Evolutionary conservation across 306 rosid genomes (phyloP).

Genomic region (Trifolium repens): DNA sequence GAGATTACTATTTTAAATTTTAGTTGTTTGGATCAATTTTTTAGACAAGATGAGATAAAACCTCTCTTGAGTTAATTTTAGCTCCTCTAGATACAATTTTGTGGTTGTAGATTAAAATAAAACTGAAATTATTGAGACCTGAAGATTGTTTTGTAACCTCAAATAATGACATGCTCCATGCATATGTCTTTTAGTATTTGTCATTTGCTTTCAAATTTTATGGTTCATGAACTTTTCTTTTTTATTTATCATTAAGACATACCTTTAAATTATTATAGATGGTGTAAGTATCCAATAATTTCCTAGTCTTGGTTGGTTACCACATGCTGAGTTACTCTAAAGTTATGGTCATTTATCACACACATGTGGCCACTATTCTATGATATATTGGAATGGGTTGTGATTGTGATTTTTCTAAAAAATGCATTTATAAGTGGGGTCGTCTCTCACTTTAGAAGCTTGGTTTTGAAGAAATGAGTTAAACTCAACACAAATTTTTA

Average conservation of each 20-base stretch:
- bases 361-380: too few species aligned
- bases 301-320: too few species aligned
- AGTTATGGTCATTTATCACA: too few species aligned
- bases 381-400: too few species aligned
- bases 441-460: too few species aligned
- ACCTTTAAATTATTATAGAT: not conserved
- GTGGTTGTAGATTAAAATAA: not conserved
- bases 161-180: not conserved
- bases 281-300: too few species aligned
- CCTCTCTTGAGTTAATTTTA: not conserved
- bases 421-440: too few species aligned
- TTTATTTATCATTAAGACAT: not conserved
- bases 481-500: too few species aligned
- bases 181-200: constrained; percentile 22
- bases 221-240: not conserved
- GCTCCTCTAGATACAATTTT: not conserved
- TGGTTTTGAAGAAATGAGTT: too few species aligned
- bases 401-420: too few species aligned
- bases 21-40: not conserved
- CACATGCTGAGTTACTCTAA: too few species aligned
- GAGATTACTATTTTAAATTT: not conserved
- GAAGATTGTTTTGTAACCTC: not conserved
- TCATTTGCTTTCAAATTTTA: constrained; percentile 21
- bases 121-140: not conserved
- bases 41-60: not conserved